phyloP scores from a whole-genome alignment of 441 rosid species.

The Erysimum cheiri region DNA sequence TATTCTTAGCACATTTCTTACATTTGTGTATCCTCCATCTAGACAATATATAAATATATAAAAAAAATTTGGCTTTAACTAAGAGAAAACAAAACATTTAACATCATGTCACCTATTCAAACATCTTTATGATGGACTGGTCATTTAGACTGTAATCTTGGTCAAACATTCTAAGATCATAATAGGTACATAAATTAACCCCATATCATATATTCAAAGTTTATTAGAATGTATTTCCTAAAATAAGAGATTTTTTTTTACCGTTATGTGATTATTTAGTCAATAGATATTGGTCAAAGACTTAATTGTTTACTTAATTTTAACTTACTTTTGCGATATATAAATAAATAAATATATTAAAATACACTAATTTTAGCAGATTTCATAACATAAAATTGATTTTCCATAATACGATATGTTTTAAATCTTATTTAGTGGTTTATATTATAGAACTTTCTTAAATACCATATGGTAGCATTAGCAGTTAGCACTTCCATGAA shows the following conservation, averaged over 20 bases:
- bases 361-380: background rate
- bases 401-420: no score
- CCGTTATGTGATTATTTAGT: background rate
- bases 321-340: background rate
- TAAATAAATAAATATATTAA: background rate
- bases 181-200: background rate
- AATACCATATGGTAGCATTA: no score
- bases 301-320: background rate
- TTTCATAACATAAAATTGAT: background rate
- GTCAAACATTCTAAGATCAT: conserved; percentile 11
- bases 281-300: background rate
- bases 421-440: no score
- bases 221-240: background rate
- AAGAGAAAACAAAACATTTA: no score
- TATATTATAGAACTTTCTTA: no score
- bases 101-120: no score
- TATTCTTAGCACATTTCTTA: background rate
- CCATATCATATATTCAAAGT: background rate
- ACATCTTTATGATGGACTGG: background rate
- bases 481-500: no score
- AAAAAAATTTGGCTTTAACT: no score
- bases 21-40: background rate
- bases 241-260: background rate
- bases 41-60: background rate
- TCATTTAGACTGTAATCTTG: background rate